Conservation (phyloP, 805 yeast species). For the Clavispora asparagi region DNA sequence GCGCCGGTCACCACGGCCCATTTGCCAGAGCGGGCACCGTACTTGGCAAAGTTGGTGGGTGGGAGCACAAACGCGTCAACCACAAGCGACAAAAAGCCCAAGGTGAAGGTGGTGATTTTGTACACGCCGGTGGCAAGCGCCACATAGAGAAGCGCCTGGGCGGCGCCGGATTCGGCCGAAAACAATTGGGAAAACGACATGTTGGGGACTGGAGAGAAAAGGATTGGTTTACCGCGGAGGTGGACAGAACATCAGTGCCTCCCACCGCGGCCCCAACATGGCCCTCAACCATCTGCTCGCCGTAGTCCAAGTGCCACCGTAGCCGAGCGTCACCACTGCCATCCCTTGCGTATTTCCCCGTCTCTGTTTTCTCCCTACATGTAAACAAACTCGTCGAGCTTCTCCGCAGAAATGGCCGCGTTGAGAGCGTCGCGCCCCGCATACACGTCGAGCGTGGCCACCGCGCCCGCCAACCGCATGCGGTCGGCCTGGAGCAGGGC, state of each 20-base stretch:
- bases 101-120: constrained; percentile 47
- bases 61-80: constrained; percentile 63
- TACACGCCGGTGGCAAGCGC: constrained; percentile 58
- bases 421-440: constrained; percentile 29
- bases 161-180: constrained; percentile 9
- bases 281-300: too few relatives aligned
- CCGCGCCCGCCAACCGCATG: constrained; percentile 13
- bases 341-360: too few relatives aligned
- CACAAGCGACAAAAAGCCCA: constrained; percentile 51
- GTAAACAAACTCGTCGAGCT: constrained; percentile 45
- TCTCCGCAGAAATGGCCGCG: constrained; percentile 39
- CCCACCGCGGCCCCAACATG: too few relatives aligned
- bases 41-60: constrained; percentile 51
- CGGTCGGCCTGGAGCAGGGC: constrained; percentile 21
- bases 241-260: neutral
- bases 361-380: constrained; percentile 14
- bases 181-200: neutral
- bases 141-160: constrained; percentile 16
- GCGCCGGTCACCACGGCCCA: constrained; percentile 99
- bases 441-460: constrained; percentile 15
- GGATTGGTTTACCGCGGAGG: neutral
- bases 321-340: too few relatives aligned
- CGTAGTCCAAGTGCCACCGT: too few relatives aligned
- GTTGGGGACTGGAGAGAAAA: neutral
- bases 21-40: constrained; percentile 66